Conservation (phyloP, 2,329 filamentous ascomycete species). For the Colletotrichum ledebouriae region DNA sequence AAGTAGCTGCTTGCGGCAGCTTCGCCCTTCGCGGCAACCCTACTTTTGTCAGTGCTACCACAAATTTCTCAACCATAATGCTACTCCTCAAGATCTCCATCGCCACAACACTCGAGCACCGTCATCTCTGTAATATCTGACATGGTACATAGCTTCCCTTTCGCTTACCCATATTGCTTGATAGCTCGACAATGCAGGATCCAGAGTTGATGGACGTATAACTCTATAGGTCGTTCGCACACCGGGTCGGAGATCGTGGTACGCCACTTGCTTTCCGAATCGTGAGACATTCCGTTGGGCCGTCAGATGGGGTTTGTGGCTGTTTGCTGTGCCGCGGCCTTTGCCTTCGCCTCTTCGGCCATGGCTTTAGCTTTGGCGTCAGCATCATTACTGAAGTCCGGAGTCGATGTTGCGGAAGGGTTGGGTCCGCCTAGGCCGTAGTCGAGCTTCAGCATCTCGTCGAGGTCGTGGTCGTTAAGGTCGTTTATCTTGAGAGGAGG, state of each 20-base stretch:
- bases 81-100: neutral
- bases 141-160: neutral
- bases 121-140: neutral
- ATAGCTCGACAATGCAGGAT: neutral
- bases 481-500: constrained; percentile 7
- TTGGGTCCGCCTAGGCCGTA: constrained; percentile 11
- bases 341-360: constrained; percentile 23
- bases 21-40: constrained; percentile 16
- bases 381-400: constrained; percentile 18
- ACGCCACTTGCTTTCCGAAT: neutral
- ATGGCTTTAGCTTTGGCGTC: constrained; percentile 34
- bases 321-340: constrained; percentile 13
- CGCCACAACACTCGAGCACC: constrained; percentile 10
- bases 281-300: neutral
- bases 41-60: neutral
- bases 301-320: constrained; percentile 3
- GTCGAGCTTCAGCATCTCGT: constrained; percentile 16
- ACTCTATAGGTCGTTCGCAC: neutral
- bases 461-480: constrained; percentile 18
- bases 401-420: neutral
- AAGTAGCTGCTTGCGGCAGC: constrained; percentile 21
- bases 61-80: neutral
- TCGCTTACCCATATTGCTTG: neutral
- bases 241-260: neutral
- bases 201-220: neutral